Evolutionary conservation across 2,329 filamentous ascomycete species (phyloP), one percentile per base, ranked within the genome.

Genomic region (Alternaria sp.): DNA sequence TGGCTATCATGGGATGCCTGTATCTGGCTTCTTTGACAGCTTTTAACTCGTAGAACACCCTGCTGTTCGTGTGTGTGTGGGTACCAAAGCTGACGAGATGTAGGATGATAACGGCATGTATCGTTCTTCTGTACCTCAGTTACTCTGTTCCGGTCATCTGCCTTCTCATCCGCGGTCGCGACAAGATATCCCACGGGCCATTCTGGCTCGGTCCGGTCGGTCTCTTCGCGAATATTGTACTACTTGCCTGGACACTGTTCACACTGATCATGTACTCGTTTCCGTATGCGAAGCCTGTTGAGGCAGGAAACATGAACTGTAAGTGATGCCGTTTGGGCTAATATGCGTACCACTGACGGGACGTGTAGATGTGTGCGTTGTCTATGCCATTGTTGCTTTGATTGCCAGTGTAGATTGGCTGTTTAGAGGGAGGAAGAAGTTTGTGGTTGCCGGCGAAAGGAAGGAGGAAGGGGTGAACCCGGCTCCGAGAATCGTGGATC

Each of bases 161-260:
- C 60, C 77, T 84, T 38, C 77, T 84, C 28, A 65, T 81, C 51
- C 75, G 75, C 24, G 82, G 83, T 22, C 80, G 83, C 49, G 67
- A 81, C 38, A 81, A 77, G 53, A 80, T 84, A 67, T 57, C 62
- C 18, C 72, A 61, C 4, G 82, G 82, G 0, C 81, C 82, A 0
- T 85, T 85, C 73, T 84, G 81, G 78, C 70, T 85, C 26, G 82
- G 82, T 1, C 74, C 73, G 5, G 41, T 82, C 42, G 83, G 82
- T 1, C 59, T 80, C 22, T 66, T 80, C 44, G 70, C 79, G 14
- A 84, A 85, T 62, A 69, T 78, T 18, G 74, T 84, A 7, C 73
- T 83, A 0, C 70, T 85, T 14, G 42, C 68, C 14, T 85, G 83
- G 82, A 85, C 82, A 0, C 38, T 79, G 28, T 83, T 85, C 63